phyloP scores from a whole-genome alignment of 2,329 filamentous ascomycete genomes.

The Xylaria digitata region DNA sequence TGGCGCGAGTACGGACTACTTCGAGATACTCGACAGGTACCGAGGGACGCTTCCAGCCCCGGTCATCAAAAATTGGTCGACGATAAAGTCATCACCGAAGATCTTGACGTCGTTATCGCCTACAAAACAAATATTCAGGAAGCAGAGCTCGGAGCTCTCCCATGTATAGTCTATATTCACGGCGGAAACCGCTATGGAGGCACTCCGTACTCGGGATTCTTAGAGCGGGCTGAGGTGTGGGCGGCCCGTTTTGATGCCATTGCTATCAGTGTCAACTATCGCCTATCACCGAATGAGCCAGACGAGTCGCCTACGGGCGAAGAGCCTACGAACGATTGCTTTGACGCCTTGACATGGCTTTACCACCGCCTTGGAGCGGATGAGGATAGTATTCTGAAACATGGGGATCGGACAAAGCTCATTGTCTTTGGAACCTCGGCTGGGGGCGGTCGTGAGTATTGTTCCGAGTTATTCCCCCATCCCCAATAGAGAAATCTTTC shows the following conservation, averaged over 20 bases:
- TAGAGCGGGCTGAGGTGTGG: constrained; percentile 33
- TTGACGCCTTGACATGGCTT: constrained; percentile 38
- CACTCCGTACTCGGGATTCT: constrained; percentile 34
- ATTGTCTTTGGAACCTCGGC: constrained; percentile 38
- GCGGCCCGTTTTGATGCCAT: constrained; percentile 32
- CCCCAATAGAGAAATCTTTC: background rate
- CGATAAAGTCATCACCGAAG: constrained; percentile 26
- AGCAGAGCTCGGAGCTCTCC: constrained; percentile 24
- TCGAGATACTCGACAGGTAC: constrained; percentile 25
- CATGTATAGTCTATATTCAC: constrained; percentile 41
- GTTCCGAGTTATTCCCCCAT: background rate
- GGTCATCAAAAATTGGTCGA: constrained; percentile 23
- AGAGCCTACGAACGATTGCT: constrained; percentile 38
- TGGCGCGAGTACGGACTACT: constrained; percentile 19
- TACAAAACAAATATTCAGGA: constrained; percentile 13
- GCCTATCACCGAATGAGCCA: constrained; percentile 35
- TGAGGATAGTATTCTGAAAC: constrained; percentile 23
- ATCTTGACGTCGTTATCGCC: constrained; percentile 30
- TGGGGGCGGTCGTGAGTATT: constrained; percentile 34
- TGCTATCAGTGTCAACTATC: constrained; percentile 37
- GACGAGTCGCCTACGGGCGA: constrained; percentile 35
- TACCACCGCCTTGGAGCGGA: constrained; percentile 30
- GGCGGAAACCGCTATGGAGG: constrained; percentile 37
- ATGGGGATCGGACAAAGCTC: constrained; percentile 28
- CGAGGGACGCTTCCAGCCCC: constrained; percentile 20